These are phyloP conservation scores for Talaromyces sp. DNA, from an alignment of 2,329 filamentous ascomycete genomes.

Conservation along the genomic window DNA sequence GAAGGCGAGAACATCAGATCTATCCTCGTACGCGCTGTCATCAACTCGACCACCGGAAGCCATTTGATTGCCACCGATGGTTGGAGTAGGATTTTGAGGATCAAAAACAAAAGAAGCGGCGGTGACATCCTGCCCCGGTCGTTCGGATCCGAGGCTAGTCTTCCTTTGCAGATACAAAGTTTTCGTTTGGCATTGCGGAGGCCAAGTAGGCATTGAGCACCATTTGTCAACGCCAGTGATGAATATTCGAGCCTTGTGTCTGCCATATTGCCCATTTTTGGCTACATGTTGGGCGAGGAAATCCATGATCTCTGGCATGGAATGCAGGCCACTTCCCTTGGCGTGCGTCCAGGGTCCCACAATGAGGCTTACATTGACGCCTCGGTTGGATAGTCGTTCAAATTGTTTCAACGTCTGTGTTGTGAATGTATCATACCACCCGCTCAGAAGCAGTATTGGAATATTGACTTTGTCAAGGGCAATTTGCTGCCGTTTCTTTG, in stretches of 20 bases:
- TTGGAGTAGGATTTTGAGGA: slow-evolving; percentile 16
- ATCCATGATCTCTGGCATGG: slow-evolving; percentile 17
- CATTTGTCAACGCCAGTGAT: slow-evolving; percentile 18
- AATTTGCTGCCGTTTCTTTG: slow-evolving; percentile 7
- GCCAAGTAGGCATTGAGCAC: slow-evolving; percentile 16
- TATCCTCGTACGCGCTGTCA: slow-evolving; percentile 15
- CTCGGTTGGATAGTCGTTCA: slow-evolving; percentile 5
- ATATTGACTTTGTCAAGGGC: slow-evolving; percentile 15
- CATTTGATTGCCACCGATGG: slow-evolving; percentile 21
- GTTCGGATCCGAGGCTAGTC: neutral
- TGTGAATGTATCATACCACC: slow-evolving; percentile 21
- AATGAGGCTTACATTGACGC: slow-evolving; percentile 15
- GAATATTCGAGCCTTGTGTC: slow-evolving; percentile 7
- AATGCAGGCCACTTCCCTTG: slow-evolving; percentile 13
- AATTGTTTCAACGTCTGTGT: slow-evolving; percentile 17
- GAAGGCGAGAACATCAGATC: slow-evolving; percentile 16
- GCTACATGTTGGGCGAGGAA: slow-evolving; percentile 16
- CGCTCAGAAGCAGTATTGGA: slow-evolving; percentile 17
- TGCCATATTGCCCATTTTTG: slow-evolving; percentile 16
- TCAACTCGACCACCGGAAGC: slow-evolving; percentile 16
- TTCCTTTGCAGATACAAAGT: slow-evolving; percentile 13
- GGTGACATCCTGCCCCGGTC: slow-evolving; percentile 6
- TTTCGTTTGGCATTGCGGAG: slow-evolving; percentile 5
- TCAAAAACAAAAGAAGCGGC: slow-evolving; percentile 15
- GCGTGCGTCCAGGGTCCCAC: slow-evolving; percentile 22